Percentiles rank a stretch among this genome's conserved stretches.
Conservation (phyloP, 805 yeast genomes). For the Candida pseudoglaebosa region DNA sequence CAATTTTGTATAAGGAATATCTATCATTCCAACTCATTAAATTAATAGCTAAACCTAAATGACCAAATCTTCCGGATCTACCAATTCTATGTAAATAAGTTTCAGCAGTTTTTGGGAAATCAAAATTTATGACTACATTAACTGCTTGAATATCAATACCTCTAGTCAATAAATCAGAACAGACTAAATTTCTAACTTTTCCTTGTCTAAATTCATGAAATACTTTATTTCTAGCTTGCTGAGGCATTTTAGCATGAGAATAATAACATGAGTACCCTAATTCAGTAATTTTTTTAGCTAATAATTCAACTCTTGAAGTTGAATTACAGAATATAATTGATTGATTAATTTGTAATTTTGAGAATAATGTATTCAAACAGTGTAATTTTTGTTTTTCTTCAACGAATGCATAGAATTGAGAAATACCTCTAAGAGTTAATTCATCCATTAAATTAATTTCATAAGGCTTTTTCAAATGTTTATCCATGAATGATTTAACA, state of each 20-base stretch:
- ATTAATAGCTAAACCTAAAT: constrained; percentile 95
- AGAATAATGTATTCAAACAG: constrained; percentile 90
- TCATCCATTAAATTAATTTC: constrained; percentile 98
- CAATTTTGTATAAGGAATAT: constrained; percentile 87
- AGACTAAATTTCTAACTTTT: constrained; percentile 92
- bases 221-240: constrained; percentile 93
- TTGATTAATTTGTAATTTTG: constrained; percentile 92
- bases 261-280: constrained; percentile 95
- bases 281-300: constrained; percentile 95
- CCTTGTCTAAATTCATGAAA: constrained; percentile 99
- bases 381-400: constrained; percentile 95
- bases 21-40: constrained; percentile 96
- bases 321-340: constrained; percentile 97
- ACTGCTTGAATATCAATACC: constrained; percentile 99
- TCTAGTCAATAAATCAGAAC: constrained; percentile 93
- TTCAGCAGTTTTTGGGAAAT: constrained; percentile 97
- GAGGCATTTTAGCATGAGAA: constrained; percentile 97
- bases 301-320: constrained; percentile 89
- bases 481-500: constrained; percentile 88
- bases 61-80: constrained; percentile 98
- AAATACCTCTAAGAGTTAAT: constrained; percentile 90
- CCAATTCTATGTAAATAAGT: constrained; percentile 98
- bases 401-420: constrained; percentile 97
- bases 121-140: constrained; percentile 95
- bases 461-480: constrained; percentile 85